Evolutionary conservation across 805 yeast genomes (phyloP), one percentile per base, ranked within the genome.

Genomic region (Candida nitratophila): DNA sequence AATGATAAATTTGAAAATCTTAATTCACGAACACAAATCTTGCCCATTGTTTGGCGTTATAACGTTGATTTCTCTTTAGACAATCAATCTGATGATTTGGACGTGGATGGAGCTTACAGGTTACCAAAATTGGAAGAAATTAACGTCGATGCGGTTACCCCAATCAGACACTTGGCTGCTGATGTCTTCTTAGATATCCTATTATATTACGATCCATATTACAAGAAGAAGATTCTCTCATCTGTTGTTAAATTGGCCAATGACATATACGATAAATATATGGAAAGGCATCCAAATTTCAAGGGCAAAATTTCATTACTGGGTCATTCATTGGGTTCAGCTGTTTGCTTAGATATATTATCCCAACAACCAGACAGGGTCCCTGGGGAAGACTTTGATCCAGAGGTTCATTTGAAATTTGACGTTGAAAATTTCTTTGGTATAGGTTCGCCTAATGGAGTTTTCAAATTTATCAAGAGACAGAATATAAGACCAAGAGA

Each of bases 31-130:
- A 73, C 86, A 26, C 98, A 91, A 63, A 88, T 88, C 0, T 68
- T 91, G 15, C 99, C 99, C 0, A 84, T 91, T 10, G 73, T 91
- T 5, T 91, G 99, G 99, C 73, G 99, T 50, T 86, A 87, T 55
- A 78, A 77, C 42, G 74, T 85, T 37, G 81, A 79, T 20, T 84
- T 85, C 57, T 65, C 70, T 20, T 73, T 81, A 6, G 69, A 70
- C 14, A 65, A 68, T 43, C 63, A 66, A 1, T 61, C 66, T 22
- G 64, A 65, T 4, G 64, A 64, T 4, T 50, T 53, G 2, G 68
- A 67, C 30, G 52, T 58, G 29, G 57, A 69, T 52, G 70, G 81
- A 15, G 41, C 64, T 11, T 56, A 61, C 10, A 55, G 74, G 39
- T 60, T 81, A 35, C 93, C 95, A 0, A 70, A 83, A 0, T 64